Base-by-base conservation (phyloP, 2,329 filamentous ascomycete genomes). In the Nemania serpens region DNA sequence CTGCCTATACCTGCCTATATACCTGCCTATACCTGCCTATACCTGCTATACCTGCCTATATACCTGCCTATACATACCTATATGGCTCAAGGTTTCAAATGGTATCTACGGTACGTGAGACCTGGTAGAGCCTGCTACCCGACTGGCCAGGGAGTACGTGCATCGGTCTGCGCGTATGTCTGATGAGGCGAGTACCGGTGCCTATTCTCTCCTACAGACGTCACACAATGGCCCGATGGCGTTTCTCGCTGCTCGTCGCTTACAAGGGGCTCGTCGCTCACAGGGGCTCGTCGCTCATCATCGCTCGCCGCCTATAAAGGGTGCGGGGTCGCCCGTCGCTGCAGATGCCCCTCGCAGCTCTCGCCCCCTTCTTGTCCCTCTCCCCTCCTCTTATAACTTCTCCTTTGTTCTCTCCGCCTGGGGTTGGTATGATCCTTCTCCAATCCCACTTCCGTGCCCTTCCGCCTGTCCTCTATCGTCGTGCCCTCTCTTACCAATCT, bases 271-370 rank as follows among this genome's bases (percentile, higher is more conserved):
- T 29, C 11, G n/a, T n/a, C n/a, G n/a, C n/a, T n/a, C n/a, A n/a
- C n/a, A n/a, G n/a, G n/a, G n/a, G n/a, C 39, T 45, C 29, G 25
- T 37, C 34, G 25, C 51, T 22, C 12, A 20, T 42, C 3, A 29
- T 29, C 11, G 7, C 18, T 22, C 34, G 48, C 22, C 53, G 43
- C 54, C 58, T 63, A 63, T 63, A 64, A 66, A 66, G 7, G 25
- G 62, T 66, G 64, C 64, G 64, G 64, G 64, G 64, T 65, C 59
- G 56, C 36, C 51, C 47, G 17, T 52, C 43, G 47, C 54, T n/a
- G 49, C n/a, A 29, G 45, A 52, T 36, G n/a, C 49, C 25, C 29
- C 29, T 45, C 43, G 34, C 18, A 46, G 33, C 41, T 20, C 17
- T 46, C 46, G 41, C 18, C 10, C 34, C 29, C 29, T 43, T 34